A percentile compares a stretch with the other conserved stretches of the same genome.
Conservation (phyloP, 2,329 filamentous ascomycete species). For the Ophiosphaerella narmari region DNA sequence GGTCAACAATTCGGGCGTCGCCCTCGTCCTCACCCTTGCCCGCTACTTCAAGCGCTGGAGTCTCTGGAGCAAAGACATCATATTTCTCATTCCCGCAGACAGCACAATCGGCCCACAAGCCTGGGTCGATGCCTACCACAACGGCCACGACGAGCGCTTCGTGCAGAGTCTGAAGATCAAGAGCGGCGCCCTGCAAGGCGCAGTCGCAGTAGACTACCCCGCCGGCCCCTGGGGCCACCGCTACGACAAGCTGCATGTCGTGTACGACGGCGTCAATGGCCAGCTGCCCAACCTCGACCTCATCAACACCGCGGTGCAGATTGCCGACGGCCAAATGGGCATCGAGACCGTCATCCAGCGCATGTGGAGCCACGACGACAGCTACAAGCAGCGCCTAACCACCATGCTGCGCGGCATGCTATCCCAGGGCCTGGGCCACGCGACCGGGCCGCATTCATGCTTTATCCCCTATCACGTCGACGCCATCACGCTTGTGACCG, state of each 20-base stretch:
- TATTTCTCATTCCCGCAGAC: constrained; percentile 86
- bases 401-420: constrained; percentile 94
- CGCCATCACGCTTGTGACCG: constrained; percentile 88
- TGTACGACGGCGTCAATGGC: constrained; percentile 95
- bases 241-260: constrained; percentile 86
- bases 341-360: constrained; percentile 82
- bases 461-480: constrained; percentile 99
- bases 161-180: constrained; percentile 84
- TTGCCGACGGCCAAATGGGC: constrained; percentile 90
- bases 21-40: constrained; percentile 81
- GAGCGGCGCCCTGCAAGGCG: constrained; percentile 89
- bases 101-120: constrained; percentile 89
- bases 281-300: constrained; percentile 94
- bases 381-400: constrained; percentile 78
- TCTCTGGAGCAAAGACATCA: constrained; percentile 98
- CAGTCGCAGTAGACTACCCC: constrained; percentile 90
- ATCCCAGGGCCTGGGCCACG: constrained; percentile 85
- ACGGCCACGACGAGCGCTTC: constrained; percentile 73
- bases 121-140: constrained; percentile 97
- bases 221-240: constrained; percentile 69
- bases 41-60: constrained; percentile 98
- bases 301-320: constrained; percentile 88
- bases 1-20: constrained; percentile 84
- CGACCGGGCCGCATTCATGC: constrained; percentile 87
- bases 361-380: constrained; percentile 77